A percentile compares a stretch with the other conserved stretches of the same genome.
These are phyloP conservation scores for Monosporascus sp. DNA, from an alignment of 2,329 filamentous ascomycete species.

Conservation along the genomic window DNA sequence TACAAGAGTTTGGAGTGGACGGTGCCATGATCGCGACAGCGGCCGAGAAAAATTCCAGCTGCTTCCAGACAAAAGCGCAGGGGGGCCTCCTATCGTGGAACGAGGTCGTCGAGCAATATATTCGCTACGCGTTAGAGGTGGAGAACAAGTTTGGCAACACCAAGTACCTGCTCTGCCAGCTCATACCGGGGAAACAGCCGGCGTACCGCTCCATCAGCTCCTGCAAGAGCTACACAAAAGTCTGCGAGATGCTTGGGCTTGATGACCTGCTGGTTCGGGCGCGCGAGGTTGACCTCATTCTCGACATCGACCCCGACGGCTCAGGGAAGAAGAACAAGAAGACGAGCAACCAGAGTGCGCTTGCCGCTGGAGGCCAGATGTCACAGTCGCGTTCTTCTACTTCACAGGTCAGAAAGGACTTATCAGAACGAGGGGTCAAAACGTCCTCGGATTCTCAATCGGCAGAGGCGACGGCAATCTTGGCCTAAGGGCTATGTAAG, in stretches of 20 bases:
- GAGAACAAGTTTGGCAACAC: constrained; percentile 90
- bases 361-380: constrained; percentile 45
- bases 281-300: constrained; percentile 56
- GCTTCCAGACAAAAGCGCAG: constrained; percentile 66
- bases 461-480: constrained; percentile 11
- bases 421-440: constrained; percentile 27
- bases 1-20: constrained; percentile 77
- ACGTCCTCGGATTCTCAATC: constrained; percentile 5
- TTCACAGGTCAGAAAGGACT: constrained; percentile 20
- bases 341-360: constrained; percentile 33
- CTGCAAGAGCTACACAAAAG: constrained; percentile 66
- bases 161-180: constrained; percentile 81
- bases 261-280: constrained; percentile 61
- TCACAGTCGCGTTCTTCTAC: constrained; percentile 28
- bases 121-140: constrained; percentile 67
- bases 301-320: constrained; percentile 54
- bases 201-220: constrained; percentile 57
- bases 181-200: constrained; percentile 75
- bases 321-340: constrained; percentile 37
- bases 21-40: constrained; percentile 96
- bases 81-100: constrained; percentile 71
- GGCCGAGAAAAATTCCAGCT: constrained; percentile 86
- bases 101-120: constrained; percentile 71
- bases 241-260: constrained; percentile 62
- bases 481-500: constrained; percentile 3